These are phyloP conservation scores for Rhizopogon rudus DNA, from an alignment of 768 basidiomycete species.

Conservation along the genomic window DNA sequence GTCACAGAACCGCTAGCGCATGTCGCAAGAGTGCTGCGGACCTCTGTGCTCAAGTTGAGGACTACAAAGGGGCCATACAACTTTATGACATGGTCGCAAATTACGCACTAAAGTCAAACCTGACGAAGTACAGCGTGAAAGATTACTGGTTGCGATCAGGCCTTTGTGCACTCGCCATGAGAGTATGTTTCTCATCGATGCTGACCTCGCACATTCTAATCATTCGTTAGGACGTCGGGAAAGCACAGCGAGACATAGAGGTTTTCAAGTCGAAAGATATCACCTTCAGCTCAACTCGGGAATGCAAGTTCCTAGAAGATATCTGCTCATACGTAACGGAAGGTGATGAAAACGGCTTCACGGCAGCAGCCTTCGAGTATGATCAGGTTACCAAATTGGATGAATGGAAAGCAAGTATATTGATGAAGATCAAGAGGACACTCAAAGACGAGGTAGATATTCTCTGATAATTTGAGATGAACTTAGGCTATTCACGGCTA, in stretches of 20 bases:
- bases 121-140: conserved; percentile 99
- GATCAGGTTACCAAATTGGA: conserved; percentile 92
- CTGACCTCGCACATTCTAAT: conserved; percentile 1
- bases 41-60: conserved; percentile 82
- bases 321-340: conserved; percentile 75
- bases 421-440: conserved; percentile 85
- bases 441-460: conserved; percentile 54
- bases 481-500: neutral
- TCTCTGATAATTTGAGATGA: conserved; percentile 10
- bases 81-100: conserved; percentile 90
- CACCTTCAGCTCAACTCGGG: conserved; percentile 83
- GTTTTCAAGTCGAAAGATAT: conserved; percentile 80
- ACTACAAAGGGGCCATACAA: conserved; percentile 80
- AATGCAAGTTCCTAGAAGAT: conserved; percentile 80
- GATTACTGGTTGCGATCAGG: conserved; percentile 91
- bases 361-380: conserved; percentile 83
- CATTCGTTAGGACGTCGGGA: conserved; percentile 70
- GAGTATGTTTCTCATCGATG: conserved; percentile 44
- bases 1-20: conserved; percentile 81
- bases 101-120: conserved; percentile 68
- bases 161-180: conserved; percentile 85
- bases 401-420: conserved; percentile 90
- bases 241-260: conserved; percentile 71
- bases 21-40: conserved; percentile 98
- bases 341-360: conserved; percentile 71